These are phyloP conservation scores for Moesziomyces parantarcticus DNA, from an alignment of 1,284 basidiomycete species.

Conservation along the genomic window DNA sequence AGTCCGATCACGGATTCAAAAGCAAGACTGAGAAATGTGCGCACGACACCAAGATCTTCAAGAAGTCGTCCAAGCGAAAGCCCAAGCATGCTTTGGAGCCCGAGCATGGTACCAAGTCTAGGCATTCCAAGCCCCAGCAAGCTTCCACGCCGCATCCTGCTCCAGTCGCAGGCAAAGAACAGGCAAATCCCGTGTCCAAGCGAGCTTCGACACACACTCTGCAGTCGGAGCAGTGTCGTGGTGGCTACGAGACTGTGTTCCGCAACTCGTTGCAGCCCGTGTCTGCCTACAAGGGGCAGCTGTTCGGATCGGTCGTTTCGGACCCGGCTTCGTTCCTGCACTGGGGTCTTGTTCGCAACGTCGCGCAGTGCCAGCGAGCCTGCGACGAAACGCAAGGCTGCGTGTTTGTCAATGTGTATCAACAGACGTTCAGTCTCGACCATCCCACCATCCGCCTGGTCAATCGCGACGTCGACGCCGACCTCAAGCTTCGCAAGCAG, in stretches of 20 bases:
- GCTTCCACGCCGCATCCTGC: no score
- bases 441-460: slow-evolving; percentile 7
- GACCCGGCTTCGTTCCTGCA: slow-evolving; percentile 24
- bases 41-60: slow-evolving; percentile 1
- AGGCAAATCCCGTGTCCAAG: no score
- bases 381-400: slow-evolving; percentile 27
- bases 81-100: background rate
- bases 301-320: slow-evolving; percentile 28
- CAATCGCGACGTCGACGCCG: background rate
- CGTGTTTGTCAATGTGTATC: slow-evolving; percentile 31
- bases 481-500: background rate
- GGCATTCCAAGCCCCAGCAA: background rate
- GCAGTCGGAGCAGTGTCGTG: background rate
- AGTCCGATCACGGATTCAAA: background rate
- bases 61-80: slow-evolving; percentile 2
- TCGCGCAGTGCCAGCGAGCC: slow-evolving; percentile 13
- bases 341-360: slow-evolving; percentile 20
- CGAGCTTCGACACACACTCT: no score
- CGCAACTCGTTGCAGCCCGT: slow-evolving; percentile 14
- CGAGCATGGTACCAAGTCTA: no score
- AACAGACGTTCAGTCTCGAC: slow-evolving; percentile 28
- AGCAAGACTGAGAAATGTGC: slow-evolving; percentile 6
- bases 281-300: slow-evolving; percentile 4
- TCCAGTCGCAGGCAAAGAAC: no score
- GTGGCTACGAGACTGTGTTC: slow-evolving; percentile 11